Percentiles rank a stretch among this genome's conserved stretches.
These are phyloP conservation scores for Boletus sensibilis DNA, from an alignment of 768 basidiomycete species.

Conservation along the genomic window DNA sequence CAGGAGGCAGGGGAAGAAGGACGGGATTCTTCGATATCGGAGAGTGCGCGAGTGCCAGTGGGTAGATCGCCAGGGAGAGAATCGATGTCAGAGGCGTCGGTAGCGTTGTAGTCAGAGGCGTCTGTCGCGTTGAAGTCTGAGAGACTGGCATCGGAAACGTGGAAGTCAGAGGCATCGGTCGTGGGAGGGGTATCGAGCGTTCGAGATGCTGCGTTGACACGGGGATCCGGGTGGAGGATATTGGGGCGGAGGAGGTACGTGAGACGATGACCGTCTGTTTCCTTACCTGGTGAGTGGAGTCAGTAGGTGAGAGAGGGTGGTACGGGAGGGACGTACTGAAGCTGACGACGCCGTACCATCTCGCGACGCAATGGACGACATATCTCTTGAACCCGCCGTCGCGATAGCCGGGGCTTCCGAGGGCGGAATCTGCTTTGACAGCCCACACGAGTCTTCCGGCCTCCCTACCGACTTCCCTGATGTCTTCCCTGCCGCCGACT, in stretches of 20 bases:
- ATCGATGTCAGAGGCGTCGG: constrained; percentile 28
- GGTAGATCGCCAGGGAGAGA: constrained; percentile 11
- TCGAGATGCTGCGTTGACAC: constrained; percentile 21
- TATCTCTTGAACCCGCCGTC: constrained; percentile 77
- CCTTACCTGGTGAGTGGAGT: constrained; percentile 35
- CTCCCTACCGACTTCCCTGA: constrained; percentile 66
- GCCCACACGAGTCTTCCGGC: constrained; percentile 71
- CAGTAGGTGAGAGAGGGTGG: not conserved
- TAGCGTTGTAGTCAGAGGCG: constrained; percentile 11
- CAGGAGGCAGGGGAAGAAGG: constrained; percentile 35
- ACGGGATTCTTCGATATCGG: constrained; percentile 30
- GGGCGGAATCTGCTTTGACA: constrained; percentile 31
- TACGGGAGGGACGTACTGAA: constrained; percentile 60
- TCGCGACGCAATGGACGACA: constrained; percentile 78
- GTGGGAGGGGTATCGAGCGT: constrained; percentile 69
- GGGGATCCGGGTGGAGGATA: constrained; percentile 56
- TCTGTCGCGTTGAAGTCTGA: constrained; percentile 35
- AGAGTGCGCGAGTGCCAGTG: constrained; percentile 15
- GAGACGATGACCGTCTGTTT: constrained; percentile 54
- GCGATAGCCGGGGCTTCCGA: constrained; percentile 5
- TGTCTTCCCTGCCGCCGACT: constrained; percentile 50
- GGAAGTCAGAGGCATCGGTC: constrained; percentile 62
- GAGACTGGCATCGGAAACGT: constrained; percentile 46
- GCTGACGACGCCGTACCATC: constrained; percentile 77
- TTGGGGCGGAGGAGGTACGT: constrained; percentile 84